Base-by-base conservation (phyloP, 140 eudicot genomes). In the Flaveria floridana region DNA sequence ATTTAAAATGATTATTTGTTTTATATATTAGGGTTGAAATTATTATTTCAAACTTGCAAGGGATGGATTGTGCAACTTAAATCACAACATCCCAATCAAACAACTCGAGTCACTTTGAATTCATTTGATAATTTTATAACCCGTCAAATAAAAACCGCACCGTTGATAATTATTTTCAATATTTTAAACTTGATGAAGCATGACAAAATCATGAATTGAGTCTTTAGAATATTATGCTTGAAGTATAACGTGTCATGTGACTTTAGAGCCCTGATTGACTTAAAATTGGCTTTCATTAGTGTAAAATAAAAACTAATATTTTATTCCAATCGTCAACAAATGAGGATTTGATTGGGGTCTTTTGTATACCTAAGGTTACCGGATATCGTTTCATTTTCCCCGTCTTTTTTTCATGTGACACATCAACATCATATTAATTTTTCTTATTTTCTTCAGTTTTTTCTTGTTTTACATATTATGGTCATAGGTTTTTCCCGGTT, bases 231-330 rank as follows among this genome's bases (percentile, higher is more conserved):
- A 44, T 68, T 46, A 44, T 68, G 9, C 34, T 66, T 41, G 10
- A 42, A 18, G 55, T 39, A 15, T 39, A 65, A 65, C 26, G 15
- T 65, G 70, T 34, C 50, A 41, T 41, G 18, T 46, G 58, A 68
- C 73, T 20, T 68, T 19, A 46, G 12, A 68, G 58, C 57, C 71
- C 12, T 68, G 58, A 11, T 68, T 46, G 73, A 68, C 58, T 68
- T n/a, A 68, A 44, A 1, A 10, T 68, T 41, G 4, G 37, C 30
- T 65, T 65, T 65, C 18, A 9, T 18, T 39, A 67, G 19, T 34
- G 18, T 23, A 23, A 64, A 64, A 15, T 65, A 65, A 65, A 30
- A 34, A 65, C 8, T 21, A 34, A 39, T 16, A 16, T 65, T 65
- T 25, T 37, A 28, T 15, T 39, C 16, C 18, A 30, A 30, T 30